Percentiles rank a stretch among this genome's conserved stretches.
These are phyloP conservation scores for Diaporthe citrichinensis DNA, from an alignment of 2,329 filamentous ascomycete species.

Conservation along the genomic window DNA sequence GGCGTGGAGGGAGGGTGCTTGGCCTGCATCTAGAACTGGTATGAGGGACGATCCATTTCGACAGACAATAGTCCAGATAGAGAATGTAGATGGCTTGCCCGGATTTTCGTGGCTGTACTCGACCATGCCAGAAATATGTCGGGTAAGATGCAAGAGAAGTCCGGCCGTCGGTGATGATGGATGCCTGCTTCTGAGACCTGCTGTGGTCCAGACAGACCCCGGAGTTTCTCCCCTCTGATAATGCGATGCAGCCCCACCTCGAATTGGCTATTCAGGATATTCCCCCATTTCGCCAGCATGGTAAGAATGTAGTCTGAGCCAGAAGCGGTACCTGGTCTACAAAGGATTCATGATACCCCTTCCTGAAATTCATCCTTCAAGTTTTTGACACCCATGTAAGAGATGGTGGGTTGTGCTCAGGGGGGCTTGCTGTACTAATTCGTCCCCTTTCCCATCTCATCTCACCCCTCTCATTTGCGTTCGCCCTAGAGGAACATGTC, in stretches of 20 bases:
- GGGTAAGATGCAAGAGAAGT: constrained; percentile 24
- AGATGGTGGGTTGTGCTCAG: not conserved
- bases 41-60: not conserved
- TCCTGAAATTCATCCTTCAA: too few species aligned
- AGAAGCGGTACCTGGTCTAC: not conserved
- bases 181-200: constrained; percentile 2
- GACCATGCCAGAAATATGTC: constrained; percentile 11
- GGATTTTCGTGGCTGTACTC: not conserved
- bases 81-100: constrained; percentile 21
- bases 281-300: not conserved
- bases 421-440: constrained; percentile 1
- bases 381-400: too few species aligned
- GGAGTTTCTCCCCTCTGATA: not conserved
- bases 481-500: not conserved
- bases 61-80: not conserved
- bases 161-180: constrained; percentile 15
- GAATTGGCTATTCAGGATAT: too few species aligned
- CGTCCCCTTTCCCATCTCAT: not conserved
- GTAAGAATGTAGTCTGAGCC: too few species aligned
- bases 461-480: too few species aligned
- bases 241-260: not conserved
- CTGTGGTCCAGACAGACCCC: not conserved
- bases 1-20: not conserved
- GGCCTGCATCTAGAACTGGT: constrained; percentile 7
- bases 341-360: too few species aligned